A percentile compares a stretch with the other conserved stretches of the same genome.
Conservation (phyloP, 2,329 filamentous ascomycete genomes). For the Colletotrichum shisoi region DNA sequence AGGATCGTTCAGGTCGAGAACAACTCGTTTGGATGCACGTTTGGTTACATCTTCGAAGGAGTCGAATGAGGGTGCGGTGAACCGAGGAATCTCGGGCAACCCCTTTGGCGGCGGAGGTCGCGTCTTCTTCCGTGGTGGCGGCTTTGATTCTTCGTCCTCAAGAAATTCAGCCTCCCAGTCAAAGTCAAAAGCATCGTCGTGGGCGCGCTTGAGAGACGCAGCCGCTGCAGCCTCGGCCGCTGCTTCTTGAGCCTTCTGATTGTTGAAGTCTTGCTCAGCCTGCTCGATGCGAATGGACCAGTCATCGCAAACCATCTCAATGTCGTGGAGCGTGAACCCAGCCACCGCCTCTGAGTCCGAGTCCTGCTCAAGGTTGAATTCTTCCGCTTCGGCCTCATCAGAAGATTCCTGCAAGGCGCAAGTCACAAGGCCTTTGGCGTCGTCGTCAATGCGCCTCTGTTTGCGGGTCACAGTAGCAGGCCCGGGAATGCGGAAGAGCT, state of each 20-base stretch:
- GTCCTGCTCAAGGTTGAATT: constrained; percentile 60
- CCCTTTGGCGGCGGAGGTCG: constrained; percentile 69
- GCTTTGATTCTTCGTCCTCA: constrained; percentile 57
- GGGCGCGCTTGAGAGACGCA: constrained; percentile 39
- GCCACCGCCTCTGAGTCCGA: constrained; percentile 72
- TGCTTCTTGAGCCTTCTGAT: constrained; percentile 44
- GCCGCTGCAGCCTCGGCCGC: constrained; percentile 41
- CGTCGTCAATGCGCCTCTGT: constrained; percentile 62
- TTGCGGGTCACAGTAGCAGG: constrained; percentile 62
- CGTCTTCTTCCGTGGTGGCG: constrained; percentile 67
- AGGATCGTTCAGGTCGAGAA: constrained; percentile 87
- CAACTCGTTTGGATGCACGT: constrained; percentile 77
- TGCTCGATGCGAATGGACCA: constrained; percentile 74
- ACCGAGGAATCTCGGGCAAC: constrained; percentile 65
- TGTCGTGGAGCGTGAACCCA: constrained; percentile 79
- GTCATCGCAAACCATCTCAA: constrained; percentile 85
- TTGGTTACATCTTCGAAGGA: constrained; percentile 78
- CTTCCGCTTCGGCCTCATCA: constrained; percentile 53
- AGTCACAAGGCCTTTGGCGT: constrained; percentile 58
- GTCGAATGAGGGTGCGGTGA: constrained; percentile 76
- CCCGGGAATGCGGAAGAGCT: constrained; percentile 78
- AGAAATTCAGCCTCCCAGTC: constrained; percentile 71
- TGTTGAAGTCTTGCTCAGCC: constrained; percentile 52
- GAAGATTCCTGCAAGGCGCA: constrained; percentile 53
- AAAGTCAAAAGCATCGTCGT: constrained; percentile 53